Evolutionary conservation across 306 rosid genomes (phyloP).

Genomic region (Glycine tomentella): DNA sequence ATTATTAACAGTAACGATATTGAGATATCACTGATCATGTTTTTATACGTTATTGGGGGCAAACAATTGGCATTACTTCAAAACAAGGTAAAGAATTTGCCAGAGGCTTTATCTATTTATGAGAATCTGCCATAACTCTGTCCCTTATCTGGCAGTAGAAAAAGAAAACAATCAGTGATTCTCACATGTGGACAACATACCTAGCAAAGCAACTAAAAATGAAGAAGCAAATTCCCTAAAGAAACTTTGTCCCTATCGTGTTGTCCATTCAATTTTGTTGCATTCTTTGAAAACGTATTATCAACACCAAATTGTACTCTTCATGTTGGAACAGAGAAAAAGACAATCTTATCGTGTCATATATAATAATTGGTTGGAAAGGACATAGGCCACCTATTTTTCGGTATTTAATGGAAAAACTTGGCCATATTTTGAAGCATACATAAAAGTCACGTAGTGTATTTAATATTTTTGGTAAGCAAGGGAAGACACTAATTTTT

Average conservation of each 20-base stretch:
- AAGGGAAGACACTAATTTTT: not conserved
- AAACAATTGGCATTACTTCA: constrained; percentile 12
- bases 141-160: not conserved
- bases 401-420: not conserved
- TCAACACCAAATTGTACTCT: not conserved
- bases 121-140: constrained; percentile 30
- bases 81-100: constrained; percentile 28
- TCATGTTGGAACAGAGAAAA: not conserved
- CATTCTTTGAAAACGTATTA: not conserved
- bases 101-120: constrained; percentile 1
- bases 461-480: not conserved
- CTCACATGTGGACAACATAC: constrained; percentile 37
- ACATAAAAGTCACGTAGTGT: not conserved
- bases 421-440: not conserved
- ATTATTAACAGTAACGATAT: not conserved
- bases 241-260: constrained; percentile 9
- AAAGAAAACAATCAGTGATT: constrained; percentile 24
- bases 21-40: not conserved
- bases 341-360: constrained; percentile 6
- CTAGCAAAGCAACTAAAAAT: not conserved
- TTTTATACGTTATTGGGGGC: not conserved
- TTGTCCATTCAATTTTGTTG: constrained; percentile 21
- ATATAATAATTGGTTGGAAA: constrained; percentile 35
- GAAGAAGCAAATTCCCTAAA: constrained; percentile 9
- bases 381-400: constrained; percentile 20